Evolutionary conservation across 108 stramenopile species (phyloP).

Genomic region (Skeletonema costatum): DNA sequence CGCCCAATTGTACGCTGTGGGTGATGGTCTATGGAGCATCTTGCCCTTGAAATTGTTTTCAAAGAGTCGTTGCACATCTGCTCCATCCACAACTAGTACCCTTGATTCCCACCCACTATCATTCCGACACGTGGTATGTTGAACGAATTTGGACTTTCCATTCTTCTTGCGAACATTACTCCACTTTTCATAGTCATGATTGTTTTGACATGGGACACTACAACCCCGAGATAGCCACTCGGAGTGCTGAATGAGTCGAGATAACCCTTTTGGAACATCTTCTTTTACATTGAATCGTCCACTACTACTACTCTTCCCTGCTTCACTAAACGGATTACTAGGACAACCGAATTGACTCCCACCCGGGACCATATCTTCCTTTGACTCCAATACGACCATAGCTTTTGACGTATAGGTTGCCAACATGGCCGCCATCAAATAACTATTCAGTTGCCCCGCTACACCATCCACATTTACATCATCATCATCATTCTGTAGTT

Average conservation of each 20-base stretch:
- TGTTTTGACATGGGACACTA: constrained; percentile 8
- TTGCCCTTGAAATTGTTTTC: constrained; percentile 1
- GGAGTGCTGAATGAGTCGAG: constrained; percentile 12
- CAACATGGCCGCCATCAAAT: constrained; percentile 28
- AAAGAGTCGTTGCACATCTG: not conserved
- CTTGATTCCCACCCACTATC: constrained; percentile 4
- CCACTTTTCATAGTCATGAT: constrained; percentile 12
- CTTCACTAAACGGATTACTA: constrained; percentile 3
- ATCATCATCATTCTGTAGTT: not conserved
- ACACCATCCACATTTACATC: constrained; percentile 1
- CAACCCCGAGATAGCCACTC: constrained; percentile 21
- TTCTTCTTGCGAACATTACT: not conserved
- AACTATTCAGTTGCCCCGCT: constrained; percentile 28
- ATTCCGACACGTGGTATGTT: not conserved
- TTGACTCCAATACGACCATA: constrained; percentile 31
- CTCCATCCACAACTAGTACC: not conserved
- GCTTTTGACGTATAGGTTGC: constrained; percentile 27
- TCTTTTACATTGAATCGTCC: not conserved
- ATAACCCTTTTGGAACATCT: constrained; percentile 27
- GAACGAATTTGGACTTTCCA: not conserved
- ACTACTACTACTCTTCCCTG: not conserved
- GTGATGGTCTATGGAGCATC: constrained; percentile 3
- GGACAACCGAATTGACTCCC: constrained; percentile 40
- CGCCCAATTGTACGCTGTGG: not conserved
- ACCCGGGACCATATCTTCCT: constrained; percentile 1